phyloP scores from a whole-genome alignment of 1,139 yeast genomes.

The Protomyces inouyei region DNA sequence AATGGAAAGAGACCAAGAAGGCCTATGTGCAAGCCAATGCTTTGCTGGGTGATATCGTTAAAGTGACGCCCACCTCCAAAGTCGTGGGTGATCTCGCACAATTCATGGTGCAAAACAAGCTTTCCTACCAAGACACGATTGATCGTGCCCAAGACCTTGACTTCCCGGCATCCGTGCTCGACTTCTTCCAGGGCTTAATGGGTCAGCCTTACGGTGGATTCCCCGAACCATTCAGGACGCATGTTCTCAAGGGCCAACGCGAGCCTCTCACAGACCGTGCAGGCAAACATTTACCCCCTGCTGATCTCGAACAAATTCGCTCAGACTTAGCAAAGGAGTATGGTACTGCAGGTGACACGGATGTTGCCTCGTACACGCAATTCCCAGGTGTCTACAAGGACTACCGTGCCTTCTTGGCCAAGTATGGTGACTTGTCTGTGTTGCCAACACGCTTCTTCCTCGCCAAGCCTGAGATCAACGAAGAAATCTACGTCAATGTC shows the following conservation, averaged over 20 bases:
- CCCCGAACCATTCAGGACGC: slow-evolving; percentile 97
- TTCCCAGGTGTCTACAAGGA: slow-evolving; percentile 95
- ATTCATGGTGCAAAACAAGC: slow-evolving; percentile 94
- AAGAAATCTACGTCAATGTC: slow-evolving; percentile 82
- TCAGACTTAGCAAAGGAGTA: slow-evolving; percentile 60
- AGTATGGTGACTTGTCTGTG: slow-evolving; percentile 87
- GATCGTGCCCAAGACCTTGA: slow-evolving; percentile 85
- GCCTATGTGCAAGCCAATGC: slow-evolving; percentile 87
- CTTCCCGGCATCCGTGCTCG: slow-evolving; percentile 97
- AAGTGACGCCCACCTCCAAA: slow-evolving; percentile 97
- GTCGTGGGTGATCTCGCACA: slow-evolving; percentile 99
- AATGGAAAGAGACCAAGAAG: slow-evolving; percentile 92
- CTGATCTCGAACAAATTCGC: slow-evolving; percentile 65
- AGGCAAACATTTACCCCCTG: slow-evolving; percentile 79
- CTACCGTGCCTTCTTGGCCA: slow-evolving; percentile 65
- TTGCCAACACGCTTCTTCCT: slow-evolving; percentile 88
- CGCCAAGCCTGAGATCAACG: slow-evolving; percentile 78
- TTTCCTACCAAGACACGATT: slow-evolving; percentile 75
- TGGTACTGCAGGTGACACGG: slow-evolving; percentile 65
- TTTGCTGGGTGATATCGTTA: slow-evolving; percentile 90
- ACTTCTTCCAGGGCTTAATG: slow-evolving; percentile 97
- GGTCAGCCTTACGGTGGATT: slow-evolving; percentile 99
- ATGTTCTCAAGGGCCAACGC: slow-evolving; percentile 82
- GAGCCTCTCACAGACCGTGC: slow-evolving; percentile 85
- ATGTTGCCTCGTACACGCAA: slow-evolving; percentile 93